Conservation (phyloP, 2,329 filamentous ascomycete species). For the Talaromyces marneffei region DNA sequence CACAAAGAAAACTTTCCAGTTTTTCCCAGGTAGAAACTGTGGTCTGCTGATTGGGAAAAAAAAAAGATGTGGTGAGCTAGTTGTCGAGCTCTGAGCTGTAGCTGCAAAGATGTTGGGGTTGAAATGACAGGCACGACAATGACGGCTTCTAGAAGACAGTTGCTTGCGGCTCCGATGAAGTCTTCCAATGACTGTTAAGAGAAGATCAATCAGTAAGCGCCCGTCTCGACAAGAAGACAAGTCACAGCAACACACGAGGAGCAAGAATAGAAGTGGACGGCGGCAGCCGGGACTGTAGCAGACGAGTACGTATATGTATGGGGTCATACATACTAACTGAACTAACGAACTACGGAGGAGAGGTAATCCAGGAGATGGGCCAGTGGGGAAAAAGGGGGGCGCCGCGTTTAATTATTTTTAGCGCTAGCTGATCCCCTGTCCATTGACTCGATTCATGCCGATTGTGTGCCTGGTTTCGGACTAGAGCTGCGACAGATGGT, state of each 20-base stretch:
- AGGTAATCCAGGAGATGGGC: not conserved
- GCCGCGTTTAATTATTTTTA: not conserved
- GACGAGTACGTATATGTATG: not conserved
- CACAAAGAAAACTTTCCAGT: not conserved
- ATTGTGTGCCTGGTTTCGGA: constrained; percentile 6
- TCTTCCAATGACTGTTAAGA: not conserved
- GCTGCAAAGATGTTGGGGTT: not conserved
- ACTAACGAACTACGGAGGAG: too few species aligned
- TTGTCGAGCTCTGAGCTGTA: not conserved
- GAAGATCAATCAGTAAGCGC: not conserved
- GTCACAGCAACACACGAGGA: not conserved
- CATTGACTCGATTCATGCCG: not conserved
- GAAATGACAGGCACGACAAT: not conserved
- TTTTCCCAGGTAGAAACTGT: not conserved
- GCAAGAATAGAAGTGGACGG: not conserved
- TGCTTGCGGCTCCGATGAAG: not conserved
- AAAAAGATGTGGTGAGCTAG: not conserved
- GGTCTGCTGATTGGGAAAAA: not conserved
- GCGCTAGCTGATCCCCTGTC: not conserved
- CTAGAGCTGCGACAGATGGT: not conserved
- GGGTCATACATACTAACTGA: not conserved
- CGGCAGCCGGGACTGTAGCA: not conserved
- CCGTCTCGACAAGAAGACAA: not conserved
- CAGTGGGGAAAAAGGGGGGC: not conserved
- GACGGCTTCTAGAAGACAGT: not conserved